These are phyloP conservation scores for Trichoderma atrobrunneum DNA, from an alignment of 2,329 filamentous ascomycete genomes.

Conservation along the genomic window DNA sequence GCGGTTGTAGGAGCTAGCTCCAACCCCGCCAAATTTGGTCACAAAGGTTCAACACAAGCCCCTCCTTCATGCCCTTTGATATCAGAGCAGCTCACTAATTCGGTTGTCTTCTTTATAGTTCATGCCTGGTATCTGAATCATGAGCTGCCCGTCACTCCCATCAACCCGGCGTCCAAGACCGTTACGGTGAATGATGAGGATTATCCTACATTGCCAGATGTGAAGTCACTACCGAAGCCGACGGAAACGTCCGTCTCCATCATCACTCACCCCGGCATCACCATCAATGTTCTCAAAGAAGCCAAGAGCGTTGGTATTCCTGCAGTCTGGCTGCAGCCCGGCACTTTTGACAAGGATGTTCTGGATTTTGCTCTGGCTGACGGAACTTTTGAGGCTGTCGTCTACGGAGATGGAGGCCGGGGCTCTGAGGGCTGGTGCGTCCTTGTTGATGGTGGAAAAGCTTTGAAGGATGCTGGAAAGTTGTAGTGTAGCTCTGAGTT, in stretches of 20 bases:
- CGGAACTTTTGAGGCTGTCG: slow-evolving; percentile 65
- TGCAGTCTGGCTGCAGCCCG: slow-evolving; percentile 87
- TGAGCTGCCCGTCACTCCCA: slow-evolving; percentile 71
- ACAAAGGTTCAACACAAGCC: slow-evolving; percentile 62
- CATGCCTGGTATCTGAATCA: slow-evolving; percentile 85
- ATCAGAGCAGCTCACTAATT: background rate
- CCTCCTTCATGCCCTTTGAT: background rate
- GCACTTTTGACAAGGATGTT: slow-evolving; percentile 76
- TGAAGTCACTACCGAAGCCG: slow-evolving; percentile 64
- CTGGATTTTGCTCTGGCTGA: slow-evolving; percentile 63
- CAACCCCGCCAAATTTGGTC: slow-evolving; percentile 80
- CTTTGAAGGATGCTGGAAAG: slow-evolving; percentile 56
- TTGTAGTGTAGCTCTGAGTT: slow-evolving; percentile 30
- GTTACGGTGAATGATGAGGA: slow-evolving; percentile 60
- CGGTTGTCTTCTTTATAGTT: slow-evolving; percentile 49
- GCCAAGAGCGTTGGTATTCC: slow-evolving; percentile 71
- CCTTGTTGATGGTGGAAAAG: slow-evolving; percentile 74
- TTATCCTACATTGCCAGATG: slow-evolving; percentile 63
- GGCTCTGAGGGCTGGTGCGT: slow-evolving; percentile 83
- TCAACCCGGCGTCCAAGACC: slow-evolving; percentile 70
- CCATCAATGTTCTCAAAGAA: slow-evolving; percentile 70
- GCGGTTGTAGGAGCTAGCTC: slow-evolving; percentile 89
- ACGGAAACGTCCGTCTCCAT: slow-evolving; percentile 73
- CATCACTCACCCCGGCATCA: slow-evolving; percentile 80
- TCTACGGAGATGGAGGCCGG: slow-evolving; percentile 60